A percentile compares a stretch with the other conserved stretches of the same genome.
Conservation (phyloP, 2,329 filamentous ascomycete species). For the Lasiodiplodia citricola region DNA sequence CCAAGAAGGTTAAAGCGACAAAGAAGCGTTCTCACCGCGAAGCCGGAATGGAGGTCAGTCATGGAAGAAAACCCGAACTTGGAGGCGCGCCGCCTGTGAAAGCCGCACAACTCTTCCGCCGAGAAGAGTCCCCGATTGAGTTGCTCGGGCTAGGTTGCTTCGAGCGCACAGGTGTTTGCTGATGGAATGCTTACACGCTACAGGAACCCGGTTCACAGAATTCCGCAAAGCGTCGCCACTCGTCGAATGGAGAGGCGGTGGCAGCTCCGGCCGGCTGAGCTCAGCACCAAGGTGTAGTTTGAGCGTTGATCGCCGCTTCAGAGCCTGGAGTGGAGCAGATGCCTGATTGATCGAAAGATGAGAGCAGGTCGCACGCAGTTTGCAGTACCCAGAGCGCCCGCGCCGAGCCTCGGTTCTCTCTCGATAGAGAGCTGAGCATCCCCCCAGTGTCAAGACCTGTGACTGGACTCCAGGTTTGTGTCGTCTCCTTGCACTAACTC, state of each 20-base stretch:
- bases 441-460: neutral
- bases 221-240: constrained; percentile 22
- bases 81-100: constrained; percentile 8
- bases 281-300: constrained; percentile 28
- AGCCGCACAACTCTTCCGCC: constrained; percentile 10
- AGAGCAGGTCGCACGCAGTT: constrained; percentile 19
- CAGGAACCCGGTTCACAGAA: constrained; percentile 21
- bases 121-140: constrained; percentile 16
- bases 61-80: constrained; percentile 17
- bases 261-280: constrained; percentile 22
- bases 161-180: constrained; percentile 13
- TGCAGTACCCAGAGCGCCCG: constrained; percentile 11
- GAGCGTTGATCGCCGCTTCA: constrained; percentile 7
- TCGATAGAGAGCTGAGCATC: neutral
- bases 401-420: neutral
- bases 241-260: constrained; percentile 21
- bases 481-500: constrained; percentile 8
- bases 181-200: constrained; percentile 6
- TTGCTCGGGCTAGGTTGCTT: constrained; percentile 26
- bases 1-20: constrained; percentile 44
- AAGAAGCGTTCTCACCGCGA: constrained; percentile 34
- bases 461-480: constrained; percentile 21
- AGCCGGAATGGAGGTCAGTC: constrained; percentile 27
- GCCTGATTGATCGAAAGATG: constrained; percentile 25
- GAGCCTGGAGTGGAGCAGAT: constrained; percentile 7